Conservation (phyloP, 805 yeast genomes). For the Ogataea salicorniae region DNA sequence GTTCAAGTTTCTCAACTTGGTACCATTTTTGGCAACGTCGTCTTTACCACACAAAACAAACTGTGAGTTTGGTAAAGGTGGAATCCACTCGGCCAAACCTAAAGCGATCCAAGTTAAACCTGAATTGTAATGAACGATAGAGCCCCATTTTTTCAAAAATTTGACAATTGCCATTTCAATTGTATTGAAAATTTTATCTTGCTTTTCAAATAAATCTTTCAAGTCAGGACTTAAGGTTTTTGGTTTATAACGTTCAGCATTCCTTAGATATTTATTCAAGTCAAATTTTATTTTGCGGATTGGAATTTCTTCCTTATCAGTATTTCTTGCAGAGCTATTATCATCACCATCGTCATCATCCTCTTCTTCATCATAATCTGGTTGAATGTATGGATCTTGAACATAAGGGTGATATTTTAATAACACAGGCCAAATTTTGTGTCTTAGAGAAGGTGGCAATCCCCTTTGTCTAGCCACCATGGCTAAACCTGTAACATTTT, state of each 20-base stretch:
- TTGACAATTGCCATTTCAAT: slow-evolving; percentile 56
- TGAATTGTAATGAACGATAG: slow-evolving; percentile 67
- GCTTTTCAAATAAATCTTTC: slow-evolving; percentile 36
- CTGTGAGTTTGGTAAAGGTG: slow-evolving; percentile 51
- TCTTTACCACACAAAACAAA: slow-evolving; percentile 56
- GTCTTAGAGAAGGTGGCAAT: slow-evolving; percentile 75
- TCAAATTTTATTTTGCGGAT: slow-evolving; percentile 45
- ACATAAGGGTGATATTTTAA: slow-evolving; percentile 84
- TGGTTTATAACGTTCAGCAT: slow-evolving; percentile 33
- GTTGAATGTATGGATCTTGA: slow-evolving; percentile 62
- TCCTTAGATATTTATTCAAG: slow-evolving; percentile 53
- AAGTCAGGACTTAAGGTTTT: slow-evolving; percentile 25
- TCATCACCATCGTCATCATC: slow-evolving; percentile 28
- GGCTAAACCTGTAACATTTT: slow-evolving; percentile 73
- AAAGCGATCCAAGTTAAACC: slow-evolving; percentile 86
- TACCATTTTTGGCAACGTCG: slow-evolving; percentile 33
- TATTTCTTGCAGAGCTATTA: slow-evolving; percentile 18
- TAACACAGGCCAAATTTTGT: slow-evolving; percentile 78
- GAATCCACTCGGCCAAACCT: slow-evolving; percentile 85
- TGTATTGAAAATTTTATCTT: slow-evolving; percentile 47
- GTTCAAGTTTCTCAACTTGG: slow-evolving; percentile 30
- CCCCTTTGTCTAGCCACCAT: slow-evolving; percentile 78
- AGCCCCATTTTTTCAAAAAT: slow-evolving; percentile 77
- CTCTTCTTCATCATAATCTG: slow-evolving; percentile 43
- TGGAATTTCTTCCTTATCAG: slow-evolving; percentile 21